Evolutionary conservation across 1,284 basidiomycete genomes (phyloP), one percentile per base, ranked within the genome.

Genomic region (Crepidotus sp.): DNA sequence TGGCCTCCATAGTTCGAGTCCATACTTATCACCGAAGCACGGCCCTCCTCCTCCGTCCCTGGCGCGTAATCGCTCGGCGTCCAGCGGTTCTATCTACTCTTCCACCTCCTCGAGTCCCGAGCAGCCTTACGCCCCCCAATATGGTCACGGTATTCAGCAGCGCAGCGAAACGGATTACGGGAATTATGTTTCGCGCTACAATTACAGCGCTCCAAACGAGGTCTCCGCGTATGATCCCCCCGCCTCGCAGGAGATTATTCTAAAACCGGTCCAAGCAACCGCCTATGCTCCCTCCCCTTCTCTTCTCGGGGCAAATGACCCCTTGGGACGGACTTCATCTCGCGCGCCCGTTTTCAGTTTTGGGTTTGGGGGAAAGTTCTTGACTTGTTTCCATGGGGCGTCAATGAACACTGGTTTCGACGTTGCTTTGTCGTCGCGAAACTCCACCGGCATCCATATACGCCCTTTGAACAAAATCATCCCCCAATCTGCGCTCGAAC

Each of bases 361-460:
- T 56, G 93, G 93, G 0, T 92, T 93, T 57, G 89, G 89, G 21
- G 93, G 92, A 10, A 83, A 83, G 56, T 57, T 95, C 39, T 73
- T 94, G 9, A 83, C 86, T 6, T 91, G 85, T 59, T 94, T 94
- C 69, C 90, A 93, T 46, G 77, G 77, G 7, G 70, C 78, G 10
- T 73, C 74, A 17, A 62, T 84, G 55, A 80, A 73, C 56, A 81
- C 80, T 9, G 80, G 83, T 15, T 83, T 86, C 55, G 83, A 88
- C 57, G 79, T 86, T 31, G 82, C 86, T 0, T 69, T 91, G 24
- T 76, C 80, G 4, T 75, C 82, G 14, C 76, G 84, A 49, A 74
- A 78, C 54, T 74, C 80, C 33, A 78, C 84, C 1, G 76, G 79
- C 34, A 64, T 95, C 19, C 73, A 77, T 52, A 71, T 95, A 26